Evolutionary conservation across 2,329 filamentous ascomycete species (phyloP).

Genomic region (Monilinia fructicola): DNA sequence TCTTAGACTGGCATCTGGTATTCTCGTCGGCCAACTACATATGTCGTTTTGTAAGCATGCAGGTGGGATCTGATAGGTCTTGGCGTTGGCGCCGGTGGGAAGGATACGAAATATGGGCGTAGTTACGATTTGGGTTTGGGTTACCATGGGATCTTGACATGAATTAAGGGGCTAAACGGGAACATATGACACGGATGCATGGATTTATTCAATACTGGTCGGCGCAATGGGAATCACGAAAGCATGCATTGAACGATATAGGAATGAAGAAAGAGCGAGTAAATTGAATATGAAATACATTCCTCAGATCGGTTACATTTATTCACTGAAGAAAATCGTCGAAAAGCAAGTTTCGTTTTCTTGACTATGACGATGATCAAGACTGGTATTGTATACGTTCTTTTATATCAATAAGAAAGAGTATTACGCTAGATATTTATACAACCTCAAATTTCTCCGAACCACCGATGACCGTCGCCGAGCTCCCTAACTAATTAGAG

Average conservation of each 20-base stretch:
- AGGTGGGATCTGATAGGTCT: no score
- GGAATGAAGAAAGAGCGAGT: not conserved
- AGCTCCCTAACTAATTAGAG: no score
- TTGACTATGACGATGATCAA: no score
- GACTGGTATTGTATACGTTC: no score
- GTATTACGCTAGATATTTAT: no score
- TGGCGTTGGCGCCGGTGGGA: not conserved
- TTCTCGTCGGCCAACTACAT: constrained; percentile 12
- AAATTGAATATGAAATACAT: not conserved
- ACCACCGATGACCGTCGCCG: no score
- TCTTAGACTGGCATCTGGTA: constrained; percentile 15
- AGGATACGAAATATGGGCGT: not conserved
- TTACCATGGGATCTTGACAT: not conserved
- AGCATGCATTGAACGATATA: not conserved
- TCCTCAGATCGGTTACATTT: not conserved
- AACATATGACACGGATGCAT: not conserved
- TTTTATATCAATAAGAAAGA: no score
- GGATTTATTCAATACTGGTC: not conserved
- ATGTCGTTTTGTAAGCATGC: constrained; percentile 12
- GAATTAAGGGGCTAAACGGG: not conserved
- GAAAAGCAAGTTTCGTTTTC: no score
- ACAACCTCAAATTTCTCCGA: no score
- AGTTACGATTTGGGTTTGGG: not conserved
- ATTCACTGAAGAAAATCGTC: no score
- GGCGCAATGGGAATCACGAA: not conserved